Evolutionary conservation across 2,329 filamentous ascomycete genomes (phyloP).

Genomic region (Pyrenochaeta sp.): DNA sequence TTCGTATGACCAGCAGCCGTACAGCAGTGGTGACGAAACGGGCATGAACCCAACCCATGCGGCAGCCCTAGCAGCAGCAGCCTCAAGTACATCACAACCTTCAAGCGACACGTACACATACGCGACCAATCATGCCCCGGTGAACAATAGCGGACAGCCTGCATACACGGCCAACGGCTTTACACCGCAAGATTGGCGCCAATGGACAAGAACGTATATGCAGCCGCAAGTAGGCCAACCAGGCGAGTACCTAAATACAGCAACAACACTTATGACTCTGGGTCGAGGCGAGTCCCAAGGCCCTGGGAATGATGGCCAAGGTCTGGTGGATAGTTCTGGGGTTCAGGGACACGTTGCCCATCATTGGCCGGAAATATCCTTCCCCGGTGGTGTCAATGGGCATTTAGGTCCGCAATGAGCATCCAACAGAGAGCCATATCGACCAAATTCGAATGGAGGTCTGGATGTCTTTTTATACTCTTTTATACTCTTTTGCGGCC

Average conservation of each 20-base stretch:
- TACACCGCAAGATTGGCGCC: constrained; percentile 44
- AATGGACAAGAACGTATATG: constrained; percentile 46
- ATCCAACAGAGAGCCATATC: background rate
- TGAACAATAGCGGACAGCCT: constrained; percentile 24
- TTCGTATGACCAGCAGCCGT: constrained; percentile 39
- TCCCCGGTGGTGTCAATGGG: constrained; percentile 31
- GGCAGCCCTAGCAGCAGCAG: constrained; percentile 37
- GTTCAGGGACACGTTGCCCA: constrained; percentile 28
- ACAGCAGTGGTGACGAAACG: constrained; percentile 33
- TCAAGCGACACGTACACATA: constrained; percentile 35
- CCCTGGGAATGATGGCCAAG: constrained; percentile 25
- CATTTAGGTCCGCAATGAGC: constrained; percentile 28
- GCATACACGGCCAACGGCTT: constrained; percentile 37
- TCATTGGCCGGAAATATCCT: constrained; percentile 45
- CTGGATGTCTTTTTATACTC: background rate
- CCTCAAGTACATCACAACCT: constrained; percentile 31
- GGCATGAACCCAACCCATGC: constrained; percentile 42
- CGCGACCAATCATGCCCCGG: constrained; percentile 24
- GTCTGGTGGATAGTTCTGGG: constrained; percentile 28
- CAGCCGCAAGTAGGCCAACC: constrained; percentile 34
- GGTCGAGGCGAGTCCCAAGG: constrained; percentile 36
- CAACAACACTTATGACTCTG: constrained; percentile 50
- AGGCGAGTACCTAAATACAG: constrained; percentile 49
- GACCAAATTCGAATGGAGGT: background rate
- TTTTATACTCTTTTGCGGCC: no score